Conservation (phyloP, 495 filamentous ascomycete species). For the Penicillium argentinense region DNA sequence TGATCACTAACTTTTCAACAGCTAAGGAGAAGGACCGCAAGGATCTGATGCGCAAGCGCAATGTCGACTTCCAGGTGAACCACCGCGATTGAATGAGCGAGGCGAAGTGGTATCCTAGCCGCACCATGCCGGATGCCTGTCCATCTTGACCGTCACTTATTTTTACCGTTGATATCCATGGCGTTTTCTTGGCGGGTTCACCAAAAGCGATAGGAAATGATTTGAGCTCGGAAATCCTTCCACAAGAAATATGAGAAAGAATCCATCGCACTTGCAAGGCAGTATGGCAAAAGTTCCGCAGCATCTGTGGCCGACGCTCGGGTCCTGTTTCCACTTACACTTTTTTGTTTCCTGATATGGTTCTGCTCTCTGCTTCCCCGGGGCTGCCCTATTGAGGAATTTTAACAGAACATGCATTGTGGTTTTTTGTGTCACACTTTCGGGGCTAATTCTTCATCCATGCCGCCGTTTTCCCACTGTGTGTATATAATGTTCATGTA, state of each 20-base stretch:
- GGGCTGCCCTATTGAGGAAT: background rate
- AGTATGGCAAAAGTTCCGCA: conserved; percentile 8
- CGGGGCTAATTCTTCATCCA: conserved; percentile 2
- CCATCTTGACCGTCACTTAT: conserved; percentile 27
- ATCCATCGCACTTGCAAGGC: conserved; percentile 5
- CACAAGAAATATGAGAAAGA: conserved; percentile 10
- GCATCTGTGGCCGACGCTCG: background rate
- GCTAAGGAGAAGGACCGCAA: conserved; percentile 74
- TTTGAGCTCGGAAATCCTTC: conserved; percentile 13
- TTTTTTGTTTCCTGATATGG: background rate
- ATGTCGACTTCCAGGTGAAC: conserved; percentile 38
- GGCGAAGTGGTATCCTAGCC: conserved; percentile 20
- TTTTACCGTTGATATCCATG: conserved; percentile 47
- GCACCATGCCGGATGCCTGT: conserved; percentile 13
- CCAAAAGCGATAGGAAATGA: conserved; percentile 36
- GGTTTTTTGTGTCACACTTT: conserved; percentile 10
- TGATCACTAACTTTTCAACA: conserved; percentile 37
- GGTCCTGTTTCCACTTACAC: background rate
- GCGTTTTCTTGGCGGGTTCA: conserved; percentile 45
- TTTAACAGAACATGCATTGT: conserved; percentile 9
- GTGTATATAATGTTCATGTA: conserved; percentile 34
- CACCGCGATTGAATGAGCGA: conserved; percentile 14
- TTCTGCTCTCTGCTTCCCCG: background rate
- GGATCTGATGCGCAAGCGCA: conserved; percentile 68
- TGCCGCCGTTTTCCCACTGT: conserved; percentile 6